These are phyloP conservation scores for Ulvella scutata DNA, from an alignment of 139 green algal genomes.

Conservation along the genomic window DNA sequence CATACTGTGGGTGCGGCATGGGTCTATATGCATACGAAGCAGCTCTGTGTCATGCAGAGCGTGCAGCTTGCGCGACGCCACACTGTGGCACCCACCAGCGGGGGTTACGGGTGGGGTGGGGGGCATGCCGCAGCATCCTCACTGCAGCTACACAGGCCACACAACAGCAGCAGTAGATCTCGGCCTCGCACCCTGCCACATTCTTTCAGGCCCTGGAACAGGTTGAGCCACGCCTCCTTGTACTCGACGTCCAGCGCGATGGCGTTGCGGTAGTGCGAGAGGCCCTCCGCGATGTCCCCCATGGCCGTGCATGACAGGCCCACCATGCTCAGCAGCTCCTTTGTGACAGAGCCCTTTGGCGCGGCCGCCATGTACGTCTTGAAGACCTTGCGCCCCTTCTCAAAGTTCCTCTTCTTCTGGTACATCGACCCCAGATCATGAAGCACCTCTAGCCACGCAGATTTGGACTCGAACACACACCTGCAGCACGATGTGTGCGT, in stretches of 20 bases:
- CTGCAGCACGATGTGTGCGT: background rate
- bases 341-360: background rate
- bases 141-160: background rate
- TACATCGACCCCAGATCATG: constrained; percentile 46
- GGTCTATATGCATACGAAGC: too few relatives aligned
- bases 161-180: background rate
- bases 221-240: constrained; percentile 58
- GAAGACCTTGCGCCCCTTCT: constrained; percentile 5
- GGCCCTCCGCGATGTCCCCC: constrained; percentile 54
- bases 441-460: constrained; percentile 20
- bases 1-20: too few relatives aligned
- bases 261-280: constrained; percentile 39
- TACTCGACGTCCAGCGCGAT: constrained; percentile 32
- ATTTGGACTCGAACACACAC: background rate
- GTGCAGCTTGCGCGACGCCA: too few relatives aligned
- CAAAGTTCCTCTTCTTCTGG: constrained; percentile 58
- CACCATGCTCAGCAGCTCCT: constrained; percentile 38
- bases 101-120: background rate
- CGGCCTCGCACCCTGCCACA: constrained; percentile 11
- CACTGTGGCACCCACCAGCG: too few relatives aligned
- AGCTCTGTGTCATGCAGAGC: too few relatives aligned
- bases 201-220: constrained; percentile 47
- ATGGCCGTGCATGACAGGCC: constrained; percentile 34
- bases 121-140: background rate
- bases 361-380: background rate